Base-by-base conservation (phyloP, 176 grass and related monocot genomes). In the Elaeis guineensis region DNA sequence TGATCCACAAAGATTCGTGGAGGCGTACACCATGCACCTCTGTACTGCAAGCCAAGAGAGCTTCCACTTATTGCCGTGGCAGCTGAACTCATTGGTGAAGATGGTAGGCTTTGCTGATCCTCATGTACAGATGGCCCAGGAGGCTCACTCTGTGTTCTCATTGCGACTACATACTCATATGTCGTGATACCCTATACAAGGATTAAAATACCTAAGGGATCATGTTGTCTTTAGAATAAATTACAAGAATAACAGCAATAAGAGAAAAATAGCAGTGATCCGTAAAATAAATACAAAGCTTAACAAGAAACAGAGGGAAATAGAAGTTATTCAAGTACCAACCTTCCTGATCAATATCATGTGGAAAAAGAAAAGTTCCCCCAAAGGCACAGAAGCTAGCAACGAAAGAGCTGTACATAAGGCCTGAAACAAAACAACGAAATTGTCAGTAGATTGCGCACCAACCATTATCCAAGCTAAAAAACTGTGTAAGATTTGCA, bases 311-410 rank as follows among this genome's bases (percentile, higher is more conserved):
- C 19, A 25, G 17, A 24, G 32, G 3, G 22, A 14, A 30, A 22
- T 12, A 44, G 5, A 19, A 69, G 18, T 2, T 9, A 61, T 30
- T 23, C 12, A 69, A 58, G 28, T 16, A 23, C 54, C 49, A 22
- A 69, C 67, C 67, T 69, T 69, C 58, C 32, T 12, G 58, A 69
- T 69, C 16, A 69, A 54, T 69, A 69, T 58, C 54, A 69, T 69
- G 32, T 69, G 67, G 54, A 69, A 69, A 69, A 69, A 69, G 54
- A 69, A 69, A 49, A 69, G 32, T 69, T 69, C 67, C 16, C 67
- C 67, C 54, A 69, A 21, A 58, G 67, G 67, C 54, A 69, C 67
- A 25, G 67, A 69, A 50, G 67, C 67, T 16, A 69, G 67, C 28
- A 69, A 49, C 16, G 67, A 69, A 19, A 69, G 30, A 69, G 54